phyloP scores from a whole-genome alignment of 371 early-diverging fungal species.

The Actinomortierella wolfii region DNA sequence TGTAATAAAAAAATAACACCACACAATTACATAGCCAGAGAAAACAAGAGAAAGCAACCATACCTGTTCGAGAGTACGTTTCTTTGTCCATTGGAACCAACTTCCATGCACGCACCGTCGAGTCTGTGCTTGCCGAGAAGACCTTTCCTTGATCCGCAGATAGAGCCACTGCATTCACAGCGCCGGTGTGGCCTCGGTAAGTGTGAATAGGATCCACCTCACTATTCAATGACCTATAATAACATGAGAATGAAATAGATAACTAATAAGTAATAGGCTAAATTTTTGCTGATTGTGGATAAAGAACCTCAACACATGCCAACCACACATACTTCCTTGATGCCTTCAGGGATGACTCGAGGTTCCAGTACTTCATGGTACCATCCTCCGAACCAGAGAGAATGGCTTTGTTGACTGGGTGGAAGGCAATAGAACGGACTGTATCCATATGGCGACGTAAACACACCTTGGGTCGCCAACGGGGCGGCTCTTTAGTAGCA shows the following conservation, averaged over 20 bases:
- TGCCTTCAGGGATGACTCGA: conserved; percentile 47
- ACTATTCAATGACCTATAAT: not conserved
- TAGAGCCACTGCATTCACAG: conserved; percentile 73
- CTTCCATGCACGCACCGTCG: conserved; percentile 77
- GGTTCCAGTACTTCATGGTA: conserved; percentile 81
- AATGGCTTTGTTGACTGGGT: conserved; percentile 63
- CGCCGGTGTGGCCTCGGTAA: conserved; percentile 80
- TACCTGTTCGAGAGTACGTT: conserved; percentile 60
- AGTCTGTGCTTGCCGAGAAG: conserved; percentile 79
- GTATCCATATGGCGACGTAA: conserved; percentile 81
- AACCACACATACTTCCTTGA: conserved; percentile 9
- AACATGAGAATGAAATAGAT: no score
- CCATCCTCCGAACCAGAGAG: conserved; percentile 85
- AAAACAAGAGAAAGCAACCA: conserved; percentile 33
- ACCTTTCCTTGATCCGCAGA: conserved; percentile 60
- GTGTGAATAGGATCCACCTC: conserved; percentile 79
- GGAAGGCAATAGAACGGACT: conserved; percentile 74
- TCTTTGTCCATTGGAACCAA: conserved; percentile 65
- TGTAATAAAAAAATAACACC: no score
- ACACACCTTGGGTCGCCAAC: conserved; percentile 62
- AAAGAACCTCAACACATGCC: not conserved
- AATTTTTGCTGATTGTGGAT: not conserved
- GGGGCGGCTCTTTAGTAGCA: conserved; percentile 16
- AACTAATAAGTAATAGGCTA: no score
- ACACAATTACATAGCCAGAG: not conserved